Evolutionary conservation across 495 filamentous ascomycete genomes (phyloP), one percentile per base, ranked within the genome.

Genomic region (Corynascus novoguineensis): DNA sequence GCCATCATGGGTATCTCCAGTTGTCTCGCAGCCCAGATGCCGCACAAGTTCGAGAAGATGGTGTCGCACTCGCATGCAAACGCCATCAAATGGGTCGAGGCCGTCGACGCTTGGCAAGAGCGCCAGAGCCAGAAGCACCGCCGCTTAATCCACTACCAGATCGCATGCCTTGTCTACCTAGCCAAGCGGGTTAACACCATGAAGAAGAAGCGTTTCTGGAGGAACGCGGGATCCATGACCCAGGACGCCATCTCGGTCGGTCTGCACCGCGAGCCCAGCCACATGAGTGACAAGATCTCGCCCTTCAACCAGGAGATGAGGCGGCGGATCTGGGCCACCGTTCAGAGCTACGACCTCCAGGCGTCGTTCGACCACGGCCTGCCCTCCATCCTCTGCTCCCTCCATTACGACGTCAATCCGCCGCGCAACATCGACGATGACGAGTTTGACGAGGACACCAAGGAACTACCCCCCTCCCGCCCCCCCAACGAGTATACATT

Each of bases 301-400:
- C 62, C 64, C n/a, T 85, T 83, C 62, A 81, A 78, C 57, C 80
- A 80, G 60, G 84, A 87, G 65, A 83, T 86, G 81, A 76, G 83
- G 28, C 68, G 83, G 49, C 70, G 84, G 22, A 77, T 87, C n/a
- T 87, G 84, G 84, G 76, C 74, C 0, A 84, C 81, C 3, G 80
- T 86, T 22, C 67, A 82, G 57, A 80, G 82, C 64, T 75, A 81
- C 41, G 80, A 83, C 48, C 68, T 85, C 10, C 83, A 86, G 57
- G 75, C 83, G 2, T 73, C 80, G 1, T 72, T 85, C 42, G 82
- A 83, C 46, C 74, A 80, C 25, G 83, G 83, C 4, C 73, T 84
- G 63, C 81, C 82, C 0, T 82, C 65, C 9, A 57, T 76, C 14
- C 63, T 75, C 15, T 64, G 65, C 53, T 64, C 70, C 17, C 61